Percentiles rank a stretch among this genome's conserved stretches.
phyloP scores from a whole-genome alignment of 352 stramenopile species.

The Pythium volutum region DNA sequence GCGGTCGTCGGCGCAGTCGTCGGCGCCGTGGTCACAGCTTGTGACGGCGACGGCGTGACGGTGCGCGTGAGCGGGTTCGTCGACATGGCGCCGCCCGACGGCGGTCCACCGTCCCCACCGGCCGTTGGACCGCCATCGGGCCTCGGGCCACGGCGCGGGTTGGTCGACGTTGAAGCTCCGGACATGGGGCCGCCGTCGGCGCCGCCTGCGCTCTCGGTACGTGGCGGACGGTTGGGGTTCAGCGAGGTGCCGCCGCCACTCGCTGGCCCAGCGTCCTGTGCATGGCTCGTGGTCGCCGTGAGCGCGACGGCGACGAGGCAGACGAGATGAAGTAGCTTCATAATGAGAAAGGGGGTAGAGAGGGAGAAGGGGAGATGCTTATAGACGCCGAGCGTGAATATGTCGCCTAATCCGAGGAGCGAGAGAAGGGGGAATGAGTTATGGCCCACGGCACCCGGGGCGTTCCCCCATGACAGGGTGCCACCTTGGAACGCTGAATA shows the following conservation, averaged over 20 bases:
- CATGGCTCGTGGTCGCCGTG: slow-evolving; percentile 3
- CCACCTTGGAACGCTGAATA: background rate
- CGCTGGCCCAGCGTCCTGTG: slow-evolving; percentile 7
- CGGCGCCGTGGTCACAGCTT: background rate
- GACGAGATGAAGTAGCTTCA: slow-evolving; percentile 19
- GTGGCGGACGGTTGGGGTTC: slow-evolving; percentile 17
- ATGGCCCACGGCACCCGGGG: too few relatives aligned
- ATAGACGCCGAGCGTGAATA: background rate
- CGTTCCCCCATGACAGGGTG: background rate
- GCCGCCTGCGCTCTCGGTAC: slow-evolving; percentile 1
- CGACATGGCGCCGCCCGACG: slow-evolving; percentile 14
- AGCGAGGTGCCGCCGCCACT: slow-evolving; percentile 10
- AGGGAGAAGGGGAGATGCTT: background rate
- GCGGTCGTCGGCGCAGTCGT: background rate
- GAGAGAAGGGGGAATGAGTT: background rate
- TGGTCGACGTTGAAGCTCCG: slow-evolving; percentile 7
- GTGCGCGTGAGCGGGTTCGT: slow-evolving; percentile 19
- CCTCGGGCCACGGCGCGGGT: background rate
- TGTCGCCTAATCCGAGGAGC: background rate
- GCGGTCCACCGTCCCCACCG: slow-evolving; percentile 3
- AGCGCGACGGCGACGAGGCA: slow-evolving; percentile 3
- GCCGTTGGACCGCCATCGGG: slow-evolving; percentile 3
- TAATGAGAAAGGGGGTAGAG: background rate
- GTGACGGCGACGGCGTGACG: background rate
- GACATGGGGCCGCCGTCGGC: slow-evolving; percentile 19